Conservation (phyloP, 225 moss, liverwort and hornwort species). For the Neckera pumila region DNA sequence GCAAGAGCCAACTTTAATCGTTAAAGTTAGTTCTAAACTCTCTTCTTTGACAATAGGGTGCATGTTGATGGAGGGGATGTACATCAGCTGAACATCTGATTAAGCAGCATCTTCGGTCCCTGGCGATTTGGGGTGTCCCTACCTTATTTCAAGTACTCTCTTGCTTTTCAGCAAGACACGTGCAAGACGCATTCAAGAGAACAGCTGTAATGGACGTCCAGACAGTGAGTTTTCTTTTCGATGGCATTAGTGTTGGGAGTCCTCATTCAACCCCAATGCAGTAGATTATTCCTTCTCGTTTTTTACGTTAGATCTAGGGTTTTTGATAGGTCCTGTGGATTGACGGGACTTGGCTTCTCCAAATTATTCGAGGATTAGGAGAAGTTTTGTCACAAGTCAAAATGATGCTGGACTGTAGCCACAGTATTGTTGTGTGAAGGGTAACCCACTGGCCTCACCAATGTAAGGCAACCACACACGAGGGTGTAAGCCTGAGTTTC, state of each 20-base stretch:
- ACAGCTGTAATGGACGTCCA: background rate
- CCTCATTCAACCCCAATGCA: background rate
- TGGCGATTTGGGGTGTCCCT: background rate
- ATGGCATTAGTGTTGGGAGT: background rate
- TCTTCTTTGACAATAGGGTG: background rate
- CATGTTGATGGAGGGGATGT: background rate
- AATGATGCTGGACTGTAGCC: slow-evolving; percentile 5
- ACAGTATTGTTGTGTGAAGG: background rate
- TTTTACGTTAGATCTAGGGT: background rate
- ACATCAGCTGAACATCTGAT: background rate
- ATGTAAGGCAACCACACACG: background rate
- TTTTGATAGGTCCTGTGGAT: slow-evolving; percentile 8
- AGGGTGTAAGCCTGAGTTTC: background rate
- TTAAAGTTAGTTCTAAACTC: background rate
- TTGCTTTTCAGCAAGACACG: background rate
- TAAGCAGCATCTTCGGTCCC: background rate
- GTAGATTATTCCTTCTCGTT: background rate
- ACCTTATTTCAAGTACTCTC: background rate
- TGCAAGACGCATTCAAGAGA: background rate
- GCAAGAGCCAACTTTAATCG: background rate
- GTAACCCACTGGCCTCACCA: background rate
- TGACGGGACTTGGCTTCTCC: slow-evolving; percentile 12
- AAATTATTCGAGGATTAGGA: background rate
- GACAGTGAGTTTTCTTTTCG: background rate
- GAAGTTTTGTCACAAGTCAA: slow-evolving; percentile 12